phyloP scores from a whole-genome alignment of 129 eudicot genomes.

The Artemisia annua region DNA sequence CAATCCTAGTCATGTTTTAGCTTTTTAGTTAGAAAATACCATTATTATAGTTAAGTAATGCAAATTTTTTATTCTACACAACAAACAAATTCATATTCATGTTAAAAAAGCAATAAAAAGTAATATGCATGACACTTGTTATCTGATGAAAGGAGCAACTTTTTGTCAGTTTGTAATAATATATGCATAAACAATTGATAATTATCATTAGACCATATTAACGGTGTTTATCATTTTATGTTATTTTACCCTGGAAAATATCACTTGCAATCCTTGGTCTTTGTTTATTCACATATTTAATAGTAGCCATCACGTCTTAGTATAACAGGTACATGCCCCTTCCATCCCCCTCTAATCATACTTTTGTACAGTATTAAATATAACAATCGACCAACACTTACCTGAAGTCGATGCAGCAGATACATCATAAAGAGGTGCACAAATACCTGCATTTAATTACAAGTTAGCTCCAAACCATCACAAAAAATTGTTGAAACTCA shows the following conservation, averaged over 20 bases:
- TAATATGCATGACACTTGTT: background rate
- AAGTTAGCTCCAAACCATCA: conserved; percentile 15
- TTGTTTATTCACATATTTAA: background rate
- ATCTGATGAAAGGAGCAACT: background rate
- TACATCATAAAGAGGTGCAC: conserved; percentile 99
- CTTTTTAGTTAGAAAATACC: background rate
- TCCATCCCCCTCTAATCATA: no score
- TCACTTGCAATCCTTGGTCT: background rate
- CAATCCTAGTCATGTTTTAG: conserved; percentile 7
- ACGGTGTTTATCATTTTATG: no score
- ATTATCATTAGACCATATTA: background rate
- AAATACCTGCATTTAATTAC: conserved; percentile 62
- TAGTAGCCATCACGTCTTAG: background rate
- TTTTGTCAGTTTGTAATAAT: background rate
- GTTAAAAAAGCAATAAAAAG: background rate
- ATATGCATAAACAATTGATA: background rate
- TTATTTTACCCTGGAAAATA: background rate
- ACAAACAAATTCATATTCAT: background rate
- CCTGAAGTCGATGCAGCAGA: conserved; percentile 98
- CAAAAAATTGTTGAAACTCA: background rate
- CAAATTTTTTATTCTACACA: background rate
- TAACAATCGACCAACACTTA: conserved; percentile 26
- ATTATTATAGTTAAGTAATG: background rate
- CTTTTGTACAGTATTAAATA: background rate
- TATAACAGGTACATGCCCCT: background rate